phyloP scores from a whole-genome alignment of 805 yeast species.

The Candida taoyuanica region DNA sequence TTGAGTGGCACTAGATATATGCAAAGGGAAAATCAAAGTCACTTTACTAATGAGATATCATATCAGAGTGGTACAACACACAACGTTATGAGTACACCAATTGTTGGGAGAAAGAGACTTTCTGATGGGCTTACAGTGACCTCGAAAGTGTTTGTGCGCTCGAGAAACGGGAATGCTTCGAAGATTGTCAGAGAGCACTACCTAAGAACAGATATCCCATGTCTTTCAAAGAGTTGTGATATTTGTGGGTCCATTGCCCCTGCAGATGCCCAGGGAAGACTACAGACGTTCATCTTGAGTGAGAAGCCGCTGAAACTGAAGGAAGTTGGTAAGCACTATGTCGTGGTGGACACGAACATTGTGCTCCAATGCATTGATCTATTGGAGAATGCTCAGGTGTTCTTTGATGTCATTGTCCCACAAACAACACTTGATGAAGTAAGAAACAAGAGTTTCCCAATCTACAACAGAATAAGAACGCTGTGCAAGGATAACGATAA shows the following conservation, averaged over 20 bases:
- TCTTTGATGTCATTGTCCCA: conserved; percentile 89
- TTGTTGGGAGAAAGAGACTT: conserved; percentile 33
- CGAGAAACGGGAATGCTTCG: conserved; percentile 84
- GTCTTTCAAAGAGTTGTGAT: conserved; percentile 69
- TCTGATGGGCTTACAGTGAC: conserved; percentile 60
- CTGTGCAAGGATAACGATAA: conserved; percentile 72
- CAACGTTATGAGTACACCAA: conserved; percentile 15
- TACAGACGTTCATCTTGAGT: conserved; percentile 64
- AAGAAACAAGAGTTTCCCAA: conserved; percentile 78
- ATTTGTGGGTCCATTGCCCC: conserved; percentile 51
- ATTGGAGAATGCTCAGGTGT: conserved; percentile 69
- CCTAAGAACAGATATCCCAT: conserved; percentile 86
- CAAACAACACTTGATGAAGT: conserved; percentile 95
- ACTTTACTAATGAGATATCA: too few relatives aligned
- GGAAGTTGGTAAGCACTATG: conserved; percentile 67
- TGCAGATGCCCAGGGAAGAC: conserved; percentile 62
- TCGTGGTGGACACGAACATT: conserved; percentile 84
- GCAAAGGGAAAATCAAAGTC: too few relatives aligned
- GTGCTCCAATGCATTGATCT: conserved; percentile 85
- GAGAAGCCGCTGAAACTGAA: conserved; percentile 48
- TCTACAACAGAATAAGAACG: conserved; percentile 77
- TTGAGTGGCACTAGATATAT: too few relatives aligned
- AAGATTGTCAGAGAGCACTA: conserved; percentile 94
- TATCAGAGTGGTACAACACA: too few relatives aligned
- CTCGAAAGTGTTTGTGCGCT: conserved; percentile 86